Percentiles rank a stretch among this genome's conserved stretches.
phyloP scores from a whole-genome alignment of 1,284 basidiomycete genomes.

The Fomitiporia mediterranea region DNA sequence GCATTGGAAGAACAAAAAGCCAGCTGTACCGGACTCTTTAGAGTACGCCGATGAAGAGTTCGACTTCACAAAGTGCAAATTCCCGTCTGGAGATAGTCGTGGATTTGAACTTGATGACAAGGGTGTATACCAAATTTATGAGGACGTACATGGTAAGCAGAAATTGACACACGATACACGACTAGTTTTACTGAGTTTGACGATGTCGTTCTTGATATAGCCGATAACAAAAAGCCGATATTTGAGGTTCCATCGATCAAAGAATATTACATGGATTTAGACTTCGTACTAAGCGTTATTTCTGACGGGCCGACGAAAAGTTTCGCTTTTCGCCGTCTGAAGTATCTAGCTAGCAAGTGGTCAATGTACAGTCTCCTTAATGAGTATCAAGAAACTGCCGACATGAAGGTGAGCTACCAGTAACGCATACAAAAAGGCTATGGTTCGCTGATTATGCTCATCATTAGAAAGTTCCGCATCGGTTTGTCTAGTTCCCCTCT shows the following conservation, averaged over 20 bases:
- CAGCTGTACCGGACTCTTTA: constrained; percentile 35
- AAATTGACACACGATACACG: neutral
- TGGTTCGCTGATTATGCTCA: too few species aligned
- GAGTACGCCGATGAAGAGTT: constrained; percentile 50
- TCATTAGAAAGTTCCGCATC: constrained; percentile 63
- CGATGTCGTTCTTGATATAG: neutral
- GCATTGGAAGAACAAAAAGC: constrained; percentile 71
- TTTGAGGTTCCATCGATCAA: constrained; percentile 83
- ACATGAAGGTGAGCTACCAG: constrained; percentile 79
- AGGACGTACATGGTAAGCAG: constrained; percentile 36
- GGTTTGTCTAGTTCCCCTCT: constrained; percentile 36
- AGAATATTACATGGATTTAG: constrained; percentile 97
- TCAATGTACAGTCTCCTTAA: constrained; percentile 92
- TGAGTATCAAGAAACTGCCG: constrained; percentile 91
- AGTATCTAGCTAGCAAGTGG: constrained; percentile 95
- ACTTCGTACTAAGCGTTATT: constrained; percentile 82
- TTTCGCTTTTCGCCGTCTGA: constrained; percentile 90
- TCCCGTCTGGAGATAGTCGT: constrained; percentile 60
- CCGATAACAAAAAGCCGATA: constrained; percentile 48
- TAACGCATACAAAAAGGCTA: too few species aligned
- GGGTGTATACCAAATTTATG: constrained; percentile 85
- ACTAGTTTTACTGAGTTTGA: constrained; percentile 6
- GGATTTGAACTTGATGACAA: constrained; percentile 75
- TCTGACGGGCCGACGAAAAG: constrained; percentile 94
- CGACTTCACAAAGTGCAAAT: constrained; percentile 59